A percentile compares a stretch with the other conserved stretches of the same genome.
Conservation (phyloP, 1,139 yeast genomes). For the Saccharomyces hybrid region DNA sequence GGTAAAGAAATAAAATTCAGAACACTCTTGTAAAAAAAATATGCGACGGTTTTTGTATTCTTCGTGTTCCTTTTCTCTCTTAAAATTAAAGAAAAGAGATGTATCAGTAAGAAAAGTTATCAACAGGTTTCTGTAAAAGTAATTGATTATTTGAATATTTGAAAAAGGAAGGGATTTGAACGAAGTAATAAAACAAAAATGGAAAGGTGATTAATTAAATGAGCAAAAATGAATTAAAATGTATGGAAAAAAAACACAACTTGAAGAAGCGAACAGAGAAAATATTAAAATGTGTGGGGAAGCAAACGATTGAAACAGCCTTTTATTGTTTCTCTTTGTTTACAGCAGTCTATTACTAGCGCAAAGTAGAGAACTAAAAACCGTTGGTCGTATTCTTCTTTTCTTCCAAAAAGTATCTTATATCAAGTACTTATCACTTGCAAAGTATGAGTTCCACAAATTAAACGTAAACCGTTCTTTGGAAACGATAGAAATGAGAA, state of each 20-base stretch:
- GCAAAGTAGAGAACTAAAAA: no score
- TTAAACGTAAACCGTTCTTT: not conserved
- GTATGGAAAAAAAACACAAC: not conserved
- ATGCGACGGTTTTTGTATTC: not conserved
- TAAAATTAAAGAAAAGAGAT: not conserved
- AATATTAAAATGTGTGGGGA: not conserved
- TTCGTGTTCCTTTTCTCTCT: not conserved
- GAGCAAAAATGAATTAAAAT: not conserved
- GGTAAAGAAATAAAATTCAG: not conserved
- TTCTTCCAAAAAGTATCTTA: no score
- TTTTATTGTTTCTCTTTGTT: not conserved
- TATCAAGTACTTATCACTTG: not conserved
- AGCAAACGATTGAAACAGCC: not conserved
- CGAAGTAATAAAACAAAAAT: not conserved
- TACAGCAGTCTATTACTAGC: no score
- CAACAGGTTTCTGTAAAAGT: not conserved
- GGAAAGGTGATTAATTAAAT: not conserved
- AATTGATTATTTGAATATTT: not conserved
- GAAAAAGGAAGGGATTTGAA: not conserved
- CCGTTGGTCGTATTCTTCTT: no score
- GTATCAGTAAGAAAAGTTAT: not conserved
- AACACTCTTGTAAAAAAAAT: not conserved
- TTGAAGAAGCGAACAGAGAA: not conserved
- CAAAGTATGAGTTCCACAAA: not conserved
- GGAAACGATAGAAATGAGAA: not conserved